Evolutionary conservation across 768 basidiomycete genomes (phyloP), one percentile per base, ranked within the genome.

Genomic region (Macrolepiota albuminosa): DNA sequence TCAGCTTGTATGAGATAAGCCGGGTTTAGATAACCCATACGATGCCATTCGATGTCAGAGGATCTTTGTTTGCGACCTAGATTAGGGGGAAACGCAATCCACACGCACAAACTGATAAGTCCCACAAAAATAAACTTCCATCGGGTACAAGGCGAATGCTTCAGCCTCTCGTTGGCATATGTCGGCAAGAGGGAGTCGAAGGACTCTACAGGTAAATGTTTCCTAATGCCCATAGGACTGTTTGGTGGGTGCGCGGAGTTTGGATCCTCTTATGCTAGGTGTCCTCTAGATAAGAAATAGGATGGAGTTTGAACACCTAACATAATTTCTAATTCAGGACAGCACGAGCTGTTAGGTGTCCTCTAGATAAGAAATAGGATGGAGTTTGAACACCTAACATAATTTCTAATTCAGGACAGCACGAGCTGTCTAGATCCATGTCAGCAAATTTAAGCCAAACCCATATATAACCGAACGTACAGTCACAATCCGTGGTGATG

Each of bases 1-100:
- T 79, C 75, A 0, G 88, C 96, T 59, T 75, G 66, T 34, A 83
- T 73, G 26, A 81, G 73, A 61, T 76, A 78, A 11, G 80, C 76
- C n/a, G 77, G 79, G 52, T 79, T 80, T 36, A 71, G 69, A 33
- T 69, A 66, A 51, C 69, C 63, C 43, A 47, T 9, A 39, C 58
- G 50, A 31, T 50, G 43, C 14, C 3, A n/a, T 24, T 43, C 47
- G 24, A 42, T 48, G 29, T 45, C n/a, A 39, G 29, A 37, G 29
- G 8, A 24, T 52, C 7, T 36, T n/a, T 10, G 7, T 31, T 40
- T 11, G 37, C 18, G 50, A 58, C 3, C 21, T 47, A 18, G 16
- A 7, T 7, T 18, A 1, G 33, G 57, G 7, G 18, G 46, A 6
- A 60, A 36, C 29, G 46, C 33, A 4, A 49, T 10, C 36, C 56